Evolutionary conservation across 164 flowering plant genomes (phyloP).

Genomic region (Macadamia integrifolia): DNA sequence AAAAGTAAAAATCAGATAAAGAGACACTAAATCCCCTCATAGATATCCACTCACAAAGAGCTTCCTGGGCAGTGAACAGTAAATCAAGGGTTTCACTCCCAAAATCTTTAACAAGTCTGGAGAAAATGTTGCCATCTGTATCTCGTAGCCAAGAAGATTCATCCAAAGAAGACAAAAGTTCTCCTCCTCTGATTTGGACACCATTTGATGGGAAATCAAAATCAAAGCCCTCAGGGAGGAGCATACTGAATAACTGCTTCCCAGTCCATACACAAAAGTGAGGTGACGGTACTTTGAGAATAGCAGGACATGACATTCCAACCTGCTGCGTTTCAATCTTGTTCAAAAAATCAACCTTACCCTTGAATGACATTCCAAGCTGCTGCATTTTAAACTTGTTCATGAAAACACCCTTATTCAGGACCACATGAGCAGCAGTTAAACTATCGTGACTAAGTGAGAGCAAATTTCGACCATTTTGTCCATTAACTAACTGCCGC

Average conservation of each 20-base stretch:
- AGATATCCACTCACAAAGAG: constrained; percentile 82
- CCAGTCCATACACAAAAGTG: constrained; percentile 57
- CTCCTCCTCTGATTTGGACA: constrained; percentile 48
- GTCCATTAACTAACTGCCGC: constrained; percentile 59
- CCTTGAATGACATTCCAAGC: constrained; percentile 48
- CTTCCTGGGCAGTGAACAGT: constrained; percentile 54
- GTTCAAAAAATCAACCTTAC: constrained; percentile 37
- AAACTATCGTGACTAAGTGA: constrained; percentile 80
- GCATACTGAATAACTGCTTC: constrained; percentile 65
- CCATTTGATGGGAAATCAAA: constrained; percentile 30
- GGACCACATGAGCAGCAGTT: constrained; percentile 57
- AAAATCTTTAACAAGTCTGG: constrained; percentile 33
- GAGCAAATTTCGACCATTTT: constrained; percentile 72
- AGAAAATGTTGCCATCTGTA: constrained; percentile 41
- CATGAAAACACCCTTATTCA: constrained; percentile 42
- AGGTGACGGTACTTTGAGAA: constrained; percentile 37
- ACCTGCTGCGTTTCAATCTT: constrained; percentile 67
- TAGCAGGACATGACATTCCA: constrained; percentile 60
- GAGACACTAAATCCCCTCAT: constrained; percentile 81
- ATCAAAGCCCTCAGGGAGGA: constrained; percentile 57
- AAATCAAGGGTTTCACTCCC: constrained; percentile 37
- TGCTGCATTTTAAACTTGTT: constrained; percentile 60
- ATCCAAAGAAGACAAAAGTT: constrained; percentile 39
- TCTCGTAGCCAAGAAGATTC: constrained; percentile 68
- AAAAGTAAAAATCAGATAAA: constrained; percentile 57